Evolutionary conservation across 495 filamentous ascomycete genomes (phyloP), one percentile per base, ranked within the genome.

Genomic region (Endocarpon pusillum): DNA sequence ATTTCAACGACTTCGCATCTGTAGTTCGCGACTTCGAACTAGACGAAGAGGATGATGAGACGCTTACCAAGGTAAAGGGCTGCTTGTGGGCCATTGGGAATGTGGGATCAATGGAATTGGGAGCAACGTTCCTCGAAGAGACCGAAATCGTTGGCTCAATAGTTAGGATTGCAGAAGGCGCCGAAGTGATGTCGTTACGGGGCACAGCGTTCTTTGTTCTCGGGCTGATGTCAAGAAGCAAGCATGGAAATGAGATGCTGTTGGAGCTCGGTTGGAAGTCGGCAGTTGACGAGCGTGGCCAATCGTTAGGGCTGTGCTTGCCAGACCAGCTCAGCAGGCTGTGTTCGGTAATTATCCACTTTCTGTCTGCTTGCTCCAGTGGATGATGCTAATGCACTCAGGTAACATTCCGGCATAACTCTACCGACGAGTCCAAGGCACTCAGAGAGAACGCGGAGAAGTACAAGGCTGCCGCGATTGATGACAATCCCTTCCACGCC

Each of bases 31-130:
- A 93, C 39, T 76, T 81, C 44, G 75, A 73, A 27, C 68, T 81
- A 55, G 75, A 86, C 36, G 74, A 73, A 25, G 81, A 92, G 39
- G 89, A 97, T 46, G 58, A 69, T 11, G 89, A 97, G 54, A 71
- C 75, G 33, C 75, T 96, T 17, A 68, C 87, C 38, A 96, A 94
- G 49, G 81, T 94, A 34, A 97, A 96, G 49, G 89, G 91, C 19
- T 94, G 82, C 48, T 66, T 97, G 14, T 97, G 89, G 89, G 89
- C 89, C 0, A 82, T 97, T 6, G 89, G 91, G 18, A 97, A 97
- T 47, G 84, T 97, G 30, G 89, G 89, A 1, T 93, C 84, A 2
- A 97, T 97, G 91, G 86, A 93, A 44, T 71, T 94, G 20, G 89
- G 91, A 1, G 89, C 85, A 0, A 81, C 82, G 0, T 97, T 97